These are phyloP conservation scores for Vanilla planifolia DNA, from an alignment of 106 monocot genomes.

Conservation along the genomic window DNA sequence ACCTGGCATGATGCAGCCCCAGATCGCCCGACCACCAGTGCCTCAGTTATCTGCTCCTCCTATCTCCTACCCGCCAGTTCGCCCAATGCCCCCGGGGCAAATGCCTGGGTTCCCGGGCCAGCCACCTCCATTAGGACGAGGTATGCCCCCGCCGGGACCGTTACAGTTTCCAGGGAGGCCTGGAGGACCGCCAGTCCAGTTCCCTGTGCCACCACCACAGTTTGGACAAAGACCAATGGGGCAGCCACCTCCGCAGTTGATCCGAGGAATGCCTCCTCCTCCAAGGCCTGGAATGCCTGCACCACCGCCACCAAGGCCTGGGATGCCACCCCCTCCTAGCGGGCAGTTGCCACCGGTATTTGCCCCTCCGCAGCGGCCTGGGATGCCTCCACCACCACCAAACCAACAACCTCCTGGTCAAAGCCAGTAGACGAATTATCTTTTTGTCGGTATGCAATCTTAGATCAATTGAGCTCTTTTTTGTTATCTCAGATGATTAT, in stretches of 20 bases:
- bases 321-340: slow-evolving; percentile 76
- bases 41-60: slow-evolving; percentile 58
- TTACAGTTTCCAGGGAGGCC: slow-evolving; percentile 54
- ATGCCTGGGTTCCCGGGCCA: slow-evolving; percentile 41
- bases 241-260: slow-evolving; percentile 64
- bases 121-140: slow-evolving; percentile 20
- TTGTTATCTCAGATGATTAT: too few relatives aligned
- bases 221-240: slow-evolving; percentile 75
- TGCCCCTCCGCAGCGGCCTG: slow-evolving; percentile 71
- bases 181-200: slow-evolving; percentile 46
- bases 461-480: too few relatives aligned
- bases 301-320: slow-evolving; percentile 69
- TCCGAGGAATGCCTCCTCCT: slow-evolving; percentile 37
- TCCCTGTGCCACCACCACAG: slow-evolving; percentile 44
- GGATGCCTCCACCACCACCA: slow-evolving; percentile 77
- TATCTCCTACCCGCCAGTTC: slow-evolving; percentile 63
- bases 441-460: too few relatives aligned
- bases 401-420: slow-evolving; percentile 46
- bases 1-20: slow-evolving; percentile 96
- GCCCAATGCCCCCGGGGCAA: slow-evolving; percentile 46
- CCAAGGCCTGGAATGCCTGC: slow-evolving; percentile 44
- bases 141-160: slow-evolving; percentile 25
- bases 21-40: slow-evolving; percentile 62
- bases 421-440: slow-evolving; percentile 56
- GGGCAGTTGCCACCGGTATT: slow-evolving; percentile 44